phyloP scores from a whole-genome alignment of 2,329 filamentous ascomycete species.

The Fusarium algeriense region DNA sequence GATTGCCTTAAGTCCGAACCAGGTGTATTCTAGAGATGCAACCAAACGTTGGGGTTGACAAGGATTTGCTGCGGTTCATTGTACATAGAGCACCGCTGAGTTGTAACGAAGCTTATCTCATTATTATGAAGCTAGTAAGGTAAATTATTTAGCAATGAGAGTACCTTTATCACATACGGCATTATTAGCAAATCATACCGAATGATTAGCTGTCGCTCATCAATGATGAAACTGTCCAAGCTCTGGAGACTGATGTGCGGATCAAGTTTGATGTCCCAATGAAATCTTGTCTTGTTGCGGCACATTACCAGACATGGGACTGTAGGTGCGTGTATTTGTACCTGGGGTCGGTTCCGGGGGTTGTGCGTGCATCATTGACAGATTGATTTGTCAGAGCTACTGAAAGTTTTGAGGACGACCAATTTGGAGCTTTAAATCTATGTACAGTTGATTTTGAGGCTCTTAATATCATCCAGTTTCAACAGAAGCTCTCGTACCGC shows the following conservation, averaged over 20 bases:
- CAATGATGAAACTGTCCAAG: slow-evolving; percentile 22
- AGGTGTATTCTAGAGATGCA: slow-evolving; percentile 14
- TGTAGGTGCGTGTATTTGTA: slow-evolving; percentile 12
- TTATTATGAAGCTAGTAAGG: not conserved
- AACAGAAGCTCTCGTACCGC: not conserved
- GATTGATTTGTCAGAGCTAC: slow-evolving; percentile 40
- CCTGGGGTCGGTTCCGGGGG: slow-evolving; percentile 44
- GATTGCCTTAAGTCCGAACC: slow-evolving; percentile 25
- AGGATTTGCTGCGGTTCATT: slow-evolving; percentile 20
- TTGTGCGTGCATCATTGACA: slow-evolving; percentile 36
- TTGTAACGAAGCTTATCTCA: not conserved
- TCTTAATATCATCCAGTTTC: not conserved
- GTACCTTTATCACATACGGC: not conserved
- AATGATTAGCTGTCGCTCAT: slow-evolving; percentile 9
- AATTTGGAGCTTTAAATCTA: slow-evolving; percentile 5
- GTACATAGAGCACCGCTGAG: not conserved
- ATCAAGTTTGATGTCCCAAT: slow-evolving; percentile 21
- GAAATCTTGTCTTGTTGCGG: slow-evolving; percentile 32
- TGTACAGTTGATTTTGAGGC: not conserved
- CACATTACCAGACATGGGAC: slow-evolving; percentile 8
- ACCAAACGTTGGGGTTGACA: slow-evolving; percentile 1
- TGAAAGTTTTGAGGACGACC: not conserved
- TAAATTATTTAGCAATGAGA: not conserved
- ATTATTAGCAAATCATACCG: slow-evolving; percentile 30
- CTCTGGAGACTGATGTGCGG: slow-evolving; percentile 25